Evolutionary conservation across 495 filamentous ascomycete species (phyloP).

Genomic region (Hypoxylon trugodes): DNA sequence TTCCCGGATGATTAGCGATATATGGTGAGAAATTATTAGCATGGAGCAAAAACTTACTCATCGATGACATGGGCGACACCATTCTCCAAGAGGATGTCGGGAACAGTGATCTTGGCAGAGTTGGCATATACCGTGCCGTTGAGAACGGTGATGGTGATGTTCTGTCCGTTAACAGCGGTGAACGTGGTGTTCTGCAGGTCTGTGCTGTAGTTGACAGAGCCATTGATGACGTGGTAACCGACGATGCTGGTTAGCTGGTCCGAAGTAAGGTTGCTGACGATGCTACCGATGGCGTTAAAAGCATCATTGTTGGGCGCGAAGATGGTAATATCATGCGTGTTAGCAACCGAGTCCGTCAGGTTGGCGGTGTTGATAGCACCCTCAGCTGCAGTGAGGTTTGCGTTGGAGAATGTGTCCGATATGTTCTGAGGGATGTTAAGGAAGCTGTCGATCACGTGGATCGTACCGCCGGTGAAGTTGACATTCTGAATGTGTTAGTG

Average conservation of each 20-base stretch:
- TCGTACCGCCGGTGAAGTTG: slow-evolving; percentile 67
- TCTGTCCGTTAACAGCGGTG: slow-evolving; percentile 53
- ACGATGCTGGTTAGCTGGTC: slow-evolving; percentile 60
- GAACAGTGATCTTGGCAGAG: slow-evolving; percentile 60
- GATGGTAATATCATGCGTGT: slow-evolving; percentile 63
- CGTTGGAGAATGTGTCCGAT: slow-evolving; percentile 54
- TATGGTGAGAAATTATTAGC: not conserved
- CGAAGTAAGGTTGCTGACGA: slow-evolving; percentile 55
- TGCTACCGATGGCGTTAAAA: slow-evolving; percentile 66
- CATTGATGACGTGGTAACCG: slow-evolving; percentile 66
- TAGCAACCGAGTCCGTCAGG: slow-evolving; percentile 53
- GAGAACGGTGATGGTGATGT: slow-evolving; percentile 60
- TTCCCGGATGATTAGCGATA: not conserved
- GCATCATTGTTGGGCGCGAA: slow-evolving; percentile 69
- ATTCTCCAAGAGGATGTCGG: slow-evolving; percentile 69
- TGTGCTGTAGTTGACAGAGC: slow-evolving; percentile 60
- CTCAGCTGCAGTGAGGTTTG: slow-evolving; percentile 63
- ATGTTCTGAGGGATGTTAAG: slow-evolving; percentile 65
- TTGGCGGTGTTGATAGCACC: slow-evolving; percentile 62
- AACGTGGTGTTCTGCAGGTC: slow-evolving; percentile 54
- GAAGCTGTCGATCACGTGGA: slow-evolving; percentile 71
- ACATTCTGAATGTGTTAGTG: slow-evolving; percentile 53
- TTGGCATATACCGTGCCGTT: slow-evolving; percentile 58
- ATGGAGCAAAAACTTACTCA: slow-evolving; percentile 44
- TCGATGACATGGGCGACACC: slow-evolving; percentile 76